A percentile compares a stretch with the other conserved stretches of the same genome.
These are phyloP conservation scores for Aspergillus viridinutans DNA, from an alignment of 2,329 filamentous ascomycete genomes.

Conservation along the genomic window DNA sequence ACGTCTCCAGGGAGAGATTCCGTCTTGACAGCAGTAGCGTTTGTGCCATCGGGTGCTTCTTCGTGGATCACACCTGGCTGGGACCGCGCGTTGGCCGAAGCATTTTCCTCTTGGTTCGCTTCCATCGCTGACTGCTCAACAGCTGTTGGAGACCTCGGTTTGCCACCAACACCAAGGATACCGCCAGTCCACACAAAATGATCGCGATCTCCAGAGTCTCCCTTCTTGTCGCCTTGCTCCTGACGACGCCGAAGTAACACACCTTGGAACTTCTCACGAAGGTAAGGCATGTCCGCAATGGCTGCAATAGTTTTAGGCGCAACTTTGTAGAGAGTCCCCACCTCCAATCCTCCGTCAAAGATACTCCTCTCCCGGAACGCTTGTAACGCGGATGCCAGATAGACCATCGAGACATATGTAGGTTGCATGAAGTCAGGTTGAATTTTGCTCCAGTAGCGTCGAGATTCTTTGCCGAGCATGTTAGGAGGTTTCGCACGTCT, in stretches of 20 bases:
- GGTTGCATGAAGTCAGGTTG: conserved; percentile 41
- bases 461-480: conserved; percentile 29
- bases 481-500: conserved; percentile 17
- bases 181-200: conserved; percentile 34
- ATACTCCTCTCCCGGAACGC: conserved; percentile 35
- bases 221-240: conserved; percentile 18
- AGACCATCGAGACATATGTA: conserved; percentile 42
- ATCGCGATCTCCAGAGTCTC: conserved; percentile 8
- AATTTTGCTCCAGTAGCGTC: conserved; percentile 33
- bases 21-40: neutral
- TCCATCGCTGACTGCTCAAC: conserved; percentile 1
- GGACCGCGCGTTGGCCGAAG: neutral
- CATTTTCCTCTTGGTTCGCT: neutral
- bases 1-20: conserved; percentile 1
- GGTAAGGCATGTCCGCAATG: conserved; percentile 36
- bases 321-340: conserved; percentile 23
- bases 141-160: conserved; percentile 8
- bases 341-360: conserved; percentile 25
- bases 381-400: conserved; percentile 39
- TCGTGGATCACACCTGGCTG: neutral
- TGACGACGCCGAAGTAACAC: conserved; percentile 34
- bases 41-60: neutral
- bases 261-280: conserved; percentile 40
- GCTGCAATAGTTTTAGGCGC: conserved; percentile 37
- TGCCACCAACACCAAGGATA: conserved; percentile 27